Percentiles rank a stretch among this genome's conserved stretches.
Evolutionary conservation across 495 filamentous ascomycete species (phyloP).

Genomic region (Penicillium herquei): DNA sequence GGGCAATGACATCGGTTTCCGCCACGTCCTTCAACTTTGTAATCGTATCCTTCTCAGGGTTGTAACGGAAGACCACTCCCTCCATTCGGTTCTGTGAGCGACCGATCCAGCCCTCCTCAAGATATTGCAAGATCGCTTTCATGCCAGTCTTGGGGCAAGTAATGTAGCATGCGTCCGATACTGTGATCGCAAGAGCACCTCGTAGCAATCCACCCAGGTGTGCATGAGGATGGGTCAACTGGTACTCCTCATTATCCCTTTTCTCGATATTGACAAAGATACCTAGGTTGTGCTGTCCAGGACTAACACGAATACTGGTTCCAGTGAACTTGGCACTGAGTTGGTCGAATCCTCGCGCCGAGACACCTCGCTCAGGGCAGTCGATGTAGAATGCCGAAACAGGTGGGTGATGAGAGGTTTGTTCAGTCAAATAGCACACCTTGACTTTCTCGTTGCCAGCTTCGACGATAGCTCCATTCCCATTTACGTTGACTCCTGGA

Average conservation of each 20-base stretch:
- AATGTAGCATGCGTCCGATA: slow-evolving; percentile 82
- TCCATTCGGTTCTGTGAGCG: slow-evolving; percentile 88
- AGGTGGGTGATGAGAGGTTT: slow-evolving; percentile 97
- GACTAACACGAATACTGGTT: slow-evolving; percentile 85
- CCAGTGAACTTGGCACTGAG: slow-evolving; percentile 97
- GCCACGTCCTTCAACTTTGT: slow-evolving; percentile 80
- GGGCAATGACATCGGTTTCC: slow-evolving; percentile 76
- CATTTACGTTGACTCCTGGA: slow-evolving; percentile 31
- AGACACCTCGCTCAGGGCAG: slow-evolving; percentile 87
- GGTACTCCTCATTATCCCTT: slow-evolving; percentile 84
- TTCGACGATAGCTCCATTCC: slow-evolving; percentile 33
- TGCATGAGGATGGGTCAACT: slow-evolving; percentile 91
- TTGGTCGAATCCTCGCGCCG: slow-evolving; percentile 89
- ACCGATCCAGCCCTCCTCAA: slow-evolving; percentile 93
- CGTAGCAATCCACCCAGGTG: slow-evolving; percentile 85
- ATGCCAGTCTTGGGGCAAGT: slow-evolving; percentile 83
- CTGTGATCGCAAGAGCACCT: slow-evolving; percentile 78
- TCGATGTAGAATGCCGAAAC: slow-evolving; percentile 95
- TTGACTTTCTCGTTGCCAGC: slow-evolving; percentile 57
- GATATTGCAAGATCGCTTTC: slow-evolving; percentile 87
- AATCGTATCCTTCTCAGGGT: slow-evolving; percentile 75
- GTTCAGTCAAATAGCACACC: slow-evolving; percentile 92
- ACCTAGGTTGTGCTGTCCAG: slow-evolving; percentile 89
- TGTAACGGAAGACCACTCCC: slow-evolving; percentile 86
- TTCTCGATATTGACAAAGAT: slow-evolving; percentile 88